phyloP scores from a whole-genome alignment of 2,329 filamentous ascomycete species.

The Penicillium sp. region DNA sequence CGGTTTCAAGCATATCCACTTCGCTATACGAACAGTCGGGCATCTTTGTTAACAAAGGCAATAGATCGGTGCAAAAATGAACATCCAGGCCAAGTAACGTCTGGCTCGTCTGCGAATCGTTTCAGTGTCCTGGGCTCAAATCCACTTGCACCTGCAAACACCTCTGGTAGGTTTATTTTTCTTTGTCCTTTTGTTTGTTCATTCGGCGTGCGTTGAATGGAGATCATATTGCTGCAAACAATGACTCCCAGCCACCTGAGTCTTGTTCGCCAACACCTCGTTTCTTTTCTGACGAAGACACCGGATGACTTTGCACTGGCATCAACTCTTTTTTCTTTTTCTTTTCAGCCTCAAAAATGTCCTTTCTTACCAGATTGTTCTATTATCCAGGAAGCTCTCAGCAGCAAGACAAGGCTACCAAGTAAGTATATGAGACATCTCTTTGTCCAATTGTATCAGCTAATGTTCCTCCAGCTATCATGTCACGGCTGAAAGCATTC shows the following conservation, averaged over 20 bases:
- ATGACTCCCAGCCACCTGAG: neutral
- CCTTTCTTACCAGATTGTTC: neutral
- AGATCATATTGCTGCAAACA: neutral
- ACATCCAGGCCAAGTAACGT: constrained; percentile 47
- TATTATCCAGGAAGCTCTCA: constrained; percentile 3
- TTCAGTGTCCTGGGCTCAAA: constrained; percentile 50
- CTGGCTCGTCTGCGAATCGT: constrained; percentile 49
- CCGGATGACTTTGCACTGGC: neutral
- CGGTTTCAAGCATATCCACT: neutral
- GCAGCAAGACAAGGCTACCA: constrained; percentile 10
- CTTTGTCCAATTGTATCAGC: neutral
- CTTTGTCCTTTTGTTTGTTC: neutral
- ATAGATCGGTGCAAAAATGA: constrained; percentile 58
- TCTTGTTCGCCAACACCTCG: neutral
- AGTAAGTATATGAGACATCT: neutral
- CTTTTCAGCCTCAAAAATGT: neutral
- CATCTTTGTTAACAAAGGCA: neutral
- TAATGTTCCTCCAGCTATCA: constrained; percentile 41
- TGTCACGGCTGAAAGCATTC: constrained; percentile 58
- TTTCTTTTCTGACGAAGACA: neutral
- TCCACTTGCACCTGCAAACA: constrained; percentile 22
- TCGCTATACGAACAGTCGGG: neutral
- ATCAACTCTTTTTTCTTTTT: neutral
- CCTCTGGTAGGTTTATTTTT: constrained; percentile 21
- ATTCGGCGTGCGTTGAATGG: neutral